These are phyloP conservation scores for Metschnikowia lunata DNA, from an alignment of 805 yeast genomes.

Conservation along the genomic window DNA sequence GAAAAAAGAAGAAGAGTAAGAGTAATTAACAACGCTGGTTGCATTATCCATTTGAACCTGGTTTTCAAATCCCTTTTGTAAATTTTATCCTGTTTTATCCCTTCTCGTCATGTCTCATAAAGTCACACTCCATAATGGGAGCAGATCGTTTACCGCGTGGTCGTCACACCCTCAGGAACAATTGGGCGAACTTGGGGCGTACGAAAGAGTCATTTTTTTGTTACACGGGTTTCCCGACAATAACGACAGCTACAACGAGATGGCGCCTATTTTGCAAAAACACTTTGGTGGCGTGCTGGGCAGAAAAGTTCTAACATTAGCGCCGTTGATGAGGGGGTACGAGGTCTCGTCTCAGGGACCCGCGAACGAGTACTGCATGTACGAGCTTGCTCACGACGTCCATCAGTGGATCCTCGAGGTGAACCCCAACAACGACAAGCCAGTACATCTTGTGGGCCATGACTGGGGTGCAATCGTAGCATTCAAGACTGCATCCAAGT, in stretches of 20 bases:
- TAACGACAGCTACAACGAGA: conserved; percentile 23
- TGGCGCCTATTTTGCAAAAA: conserved; percentile 20
- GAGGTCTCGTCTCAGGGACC: conserved; percentile 29
- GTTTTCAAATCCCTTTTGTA: too few relatives aligned
- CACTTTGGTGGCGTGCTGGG: conserved; percentile 17
- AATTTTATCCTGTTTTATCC: too few relatives aligned
- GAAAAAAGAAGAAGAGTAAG: too few relatives aligned
- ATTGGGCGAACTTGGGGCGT: conserved; percentile 1
- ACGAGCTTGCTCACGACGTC: conserved; percentile 33
- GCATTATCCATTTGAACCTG: too few relatives aligned
- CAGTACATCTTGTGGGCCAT: conserved; percentile 39
- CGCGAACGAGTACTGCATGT: conserved; percentile 22
- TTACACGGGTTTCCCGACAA: conserved; percentile 41
- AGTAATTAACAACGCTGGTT: too few relatives aligned
- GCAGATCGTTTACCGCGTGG: conserved; percentile 13
- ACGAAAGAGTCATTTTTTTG: conserved; percentile 22
- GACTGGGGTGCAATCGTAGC: conserved; percentile 43
- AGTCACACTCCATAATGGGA: conserved; percentile 7
- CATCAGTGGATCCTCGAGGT: conserved; percentile 27
- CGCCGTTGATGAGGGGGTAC: conserved; percentile 38
- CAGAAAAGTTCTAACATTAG: conserved; percentile 19
- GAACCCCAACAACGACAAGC: conserved; percentile 17
- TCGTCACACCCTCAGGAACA: conserved; percentile 9
- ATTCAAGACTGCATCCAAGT: conserved; percentile 30
- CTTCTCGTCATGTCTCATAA: conserved; percentile 1